phyloP scores from a whole-genome alignment of 2,329 filamentous ascomycete genomes.

The Chrysoporthe deuterocubensis region DNA sequence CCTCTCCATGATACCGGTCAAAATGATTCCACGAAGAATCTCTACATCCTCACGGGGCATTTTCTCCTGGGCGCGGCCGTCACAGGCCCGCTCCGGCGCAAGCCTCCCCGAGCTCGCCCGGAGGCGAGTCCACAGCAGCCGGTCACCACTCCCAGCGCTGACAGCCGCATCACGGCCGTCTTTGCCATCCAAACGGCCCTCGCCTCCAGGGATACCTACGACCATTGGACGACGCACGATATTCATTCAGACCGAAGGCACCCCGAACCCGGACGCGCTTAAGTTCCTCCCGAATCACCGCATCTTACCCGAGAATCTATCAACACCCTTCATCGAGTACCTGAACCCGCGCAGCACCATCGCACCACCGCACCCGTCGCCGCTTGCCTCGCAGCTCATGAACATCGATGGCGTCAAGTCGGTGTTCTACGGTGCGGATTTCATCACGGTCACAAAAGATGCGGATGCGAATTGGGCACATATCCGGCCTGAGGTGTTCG shows the following conservation, averaged over 20 bases:
- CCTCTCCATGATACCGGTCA: background rate
- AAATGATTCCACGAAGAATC: conserved; percentile 20
- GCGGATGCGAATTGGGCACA: conserved; percentile 90
- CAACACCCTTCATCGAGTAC: conserved; percentile 87
- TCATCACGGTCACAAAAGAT: conserved; percentile 95
- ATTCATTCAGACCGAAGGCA: conserved; percentile 96
- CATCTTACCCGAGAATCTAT: conserved; percentile 75
- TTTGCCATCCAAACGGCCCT: conserved; percentile 27
- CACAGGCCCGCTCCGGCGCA: conserved; percentile 20
- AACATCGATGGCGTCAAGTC: conserved; percentile 93
- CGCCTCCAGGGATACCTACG: conserved; percentile 27
- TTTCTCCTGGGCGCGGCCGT: conserved; percentile 29
- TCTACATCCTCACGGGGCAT: conserved; percentile 19
- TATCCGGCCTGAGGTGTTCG: conserved; percentile 93
- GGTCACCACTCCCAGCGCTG: conserved; percentile 33
- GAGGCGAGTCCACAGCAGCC: conserved; percentile 35
- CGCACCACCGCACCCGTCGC: conserved; percentile 85
- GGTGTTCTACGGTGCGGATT: conserved; percentile 92
- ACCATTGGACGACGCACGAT: conserved; percentile 68
- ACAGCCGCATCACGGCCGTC: conserved; percentile 34
- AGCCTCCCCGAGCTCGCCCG: conserved; percentile 34
- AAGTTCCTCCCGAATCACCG: conserved; percentile 94
- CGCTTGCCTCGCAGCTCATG: conserved; percentile 86
- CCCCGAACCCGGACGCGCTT: conserved; percentile 91
- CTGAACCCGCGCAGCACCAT: conserved; percentile 86